These are phyloP conservation scores for Brettanomyces nanus DNA, from an alignment of 805 yeast species.

Conservation along the genomic window DNA sequence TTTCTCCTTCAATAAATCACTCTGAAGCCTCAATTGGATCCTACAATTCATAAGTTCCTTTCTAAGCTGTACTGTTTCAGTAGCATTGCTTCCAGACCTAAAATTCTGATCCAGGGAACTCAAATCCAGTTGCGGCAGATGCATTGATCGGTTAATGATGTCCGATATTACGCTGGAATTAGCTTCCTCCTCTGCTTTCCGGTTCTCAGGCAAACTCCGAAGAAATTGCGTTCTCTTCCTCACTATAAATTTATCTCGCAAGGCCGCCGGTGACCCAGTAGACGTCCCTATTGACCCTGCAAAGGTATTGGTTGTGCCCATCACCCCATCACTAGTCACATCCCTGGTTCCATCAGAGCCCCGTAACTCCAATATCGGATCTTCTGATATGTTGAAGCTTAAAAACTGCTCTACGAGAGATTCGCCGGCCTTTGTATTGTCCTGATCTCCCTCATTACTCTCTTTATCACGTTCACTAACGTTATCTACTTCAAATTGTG, in stretches of 20 bases:
- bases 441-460: too few species aligned
- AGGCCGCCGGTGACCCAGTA: too few species aligned
- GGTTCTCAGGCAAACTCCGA: not conserved
- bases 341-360: too few species aligned
- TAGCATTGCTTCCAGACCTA: not conserved
- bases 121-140: not conserved
- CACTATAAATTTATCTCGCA: not conserved
- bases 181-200: not conserved
- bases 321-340: too few species aligned
- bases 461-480: too few species aligned
- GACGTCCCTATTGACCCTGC: too few species aligned
- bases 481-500: too few species aligned
- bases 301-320: too few species aligned
- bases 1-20: constrained; percentile 18
- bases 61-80: constrained; percentile 21
- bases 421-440: too few species aligned
- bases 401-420: constrained; percentile 1
- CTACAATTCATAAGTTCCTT: constrained; percentile 27
- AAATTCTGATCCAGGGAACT: not conserved
- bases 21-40: constrained; percentile 25
- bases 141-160: not conserved
- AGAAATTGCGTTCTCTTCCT: not conserved
- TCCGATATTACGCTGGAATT: not conserved
- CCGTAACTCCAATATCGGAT: not conserved
- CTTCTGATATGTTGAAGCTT: not conserved